Percentiles rank a stretch among this genome's conserved stretches.
phyloP scores from a whole-genome alignment of 345 rosid species.

The Eucalyptus erythrocorys region DNA sequence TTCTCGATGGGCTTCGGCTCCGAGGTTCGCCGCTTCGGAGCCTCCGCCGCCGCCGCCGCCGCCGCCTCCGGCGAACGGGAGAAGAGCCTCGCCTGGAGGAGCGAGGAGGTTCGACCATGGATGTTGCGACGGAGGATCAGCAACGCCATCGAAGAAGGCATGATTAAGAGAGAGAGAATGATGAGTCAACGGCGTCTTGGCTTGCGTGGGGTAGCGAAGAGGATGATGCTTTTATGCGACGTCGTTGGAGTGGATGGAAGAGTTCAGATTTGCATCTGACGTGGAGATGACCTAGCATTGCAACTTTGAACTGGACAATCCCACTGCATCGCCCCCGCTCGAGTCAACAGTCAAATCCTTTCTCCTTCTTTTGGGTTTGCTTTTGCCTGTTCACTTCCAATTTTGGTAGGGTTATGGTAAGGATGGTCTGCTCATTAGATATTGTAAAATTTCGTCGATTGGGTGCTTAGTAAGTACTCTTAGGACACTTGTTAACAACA shows the following conservation, averaged over 20 bases:
- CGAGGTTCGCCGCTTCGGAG: neutral
- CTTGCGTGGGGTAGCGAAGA: neutral
- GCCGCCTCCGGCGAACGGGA: constrained; percentile 2
- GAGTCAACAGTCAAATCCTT: too few species aligned
- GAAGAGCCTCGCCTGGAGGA: constrained; percentile 11
- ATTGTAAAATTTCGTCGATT: too few species aligned
- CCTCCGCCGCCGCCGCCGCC: neutral
- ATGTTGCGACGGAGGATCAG: constrained; percentile 42
- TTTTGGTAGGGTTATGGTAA: neutral
- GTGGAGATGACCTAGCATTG: neutral
- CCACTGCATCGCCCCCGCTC: neutral
- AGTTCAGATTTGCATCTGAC: neutral
- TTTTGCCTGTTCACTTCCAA: neutral
- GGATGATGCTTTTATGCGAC: neutral
- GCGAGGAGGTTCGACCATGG: neutral
- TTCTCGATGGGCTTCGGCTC: constrained; percentile 38
- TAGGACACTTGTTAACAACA: too few species aligned
- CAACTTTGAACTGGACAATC: neutral
- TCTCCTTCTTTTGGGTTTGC: neutral
- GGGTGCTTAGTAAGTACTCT: too few species aligned
- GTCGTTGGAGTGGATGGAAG: fast-evolving
- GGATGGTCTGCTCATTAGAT: neutral
- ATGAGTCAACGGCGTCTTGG: neutral
- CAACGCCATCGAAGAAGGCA: constrained; percentile 22
- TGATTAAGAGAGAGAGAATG: neutral